Conservation (phyloP, 1,284 basidiomycete species). For the Neolentinus lepideus region DNA sequence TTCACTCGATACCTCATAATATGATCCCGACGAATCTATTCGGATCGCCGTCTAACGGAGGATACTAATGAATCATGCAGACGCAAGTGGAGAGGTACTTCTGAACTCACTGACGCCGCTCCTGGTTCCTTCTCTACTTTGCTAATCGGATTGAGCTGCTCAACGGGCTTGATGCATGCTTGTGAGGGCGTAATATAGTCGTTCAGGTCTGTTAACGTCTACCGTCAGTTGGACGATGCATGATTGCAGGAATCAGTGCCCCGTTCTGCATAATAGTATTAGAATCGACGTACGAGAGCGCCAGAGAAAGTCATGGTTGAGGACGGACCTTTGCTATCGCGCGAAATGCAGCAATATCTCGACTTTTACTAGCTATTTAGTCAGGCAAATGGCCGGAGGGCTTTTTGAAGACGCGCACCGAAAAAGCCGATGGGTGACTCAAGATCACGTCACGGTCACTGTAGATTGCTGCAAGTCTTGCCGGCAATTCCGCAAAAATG, state of each 20-base stretch:
- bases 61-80: background rate
- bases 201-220: constrained; percentile 93
- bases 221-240: too few species aligned
- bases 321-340: background rate
- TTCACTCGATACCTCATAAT: constrained; percentile 61
- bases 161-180: constrained; percentile 96
- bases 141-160: constrained; percentile 46
- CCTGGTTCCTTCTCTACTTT: constrained; percentile 36
- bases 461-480: too few species aligned
- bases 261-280: constrained; percentile 1
- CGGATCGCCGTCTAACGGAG: constrained; percentile 77
- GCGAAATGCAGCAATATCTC: background rate
- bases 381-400: background rate
- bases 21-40: constrained; percentile 74
- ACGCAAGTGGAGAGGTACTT: background rate
- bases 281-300: constrained; percentile 58
- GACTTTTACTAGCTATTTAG: background rate
- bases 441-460: too few species aligned
- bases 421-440: too few species aligned
- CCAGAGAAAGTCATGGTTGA: constrained; percentile 81
- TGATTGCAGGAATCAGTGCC: background rate
- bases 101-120: constrained; percentile 47
- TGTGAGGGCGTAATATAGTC: constrained; percentile 98
- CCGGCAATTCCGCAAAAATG: too few species aligned
- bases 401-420: background rate